Evolutionary conservation across 345 rosid genomes (phyloP), one percentile per base, ranked within the genome.

Genomic region (Acer saccharum): DNA sequence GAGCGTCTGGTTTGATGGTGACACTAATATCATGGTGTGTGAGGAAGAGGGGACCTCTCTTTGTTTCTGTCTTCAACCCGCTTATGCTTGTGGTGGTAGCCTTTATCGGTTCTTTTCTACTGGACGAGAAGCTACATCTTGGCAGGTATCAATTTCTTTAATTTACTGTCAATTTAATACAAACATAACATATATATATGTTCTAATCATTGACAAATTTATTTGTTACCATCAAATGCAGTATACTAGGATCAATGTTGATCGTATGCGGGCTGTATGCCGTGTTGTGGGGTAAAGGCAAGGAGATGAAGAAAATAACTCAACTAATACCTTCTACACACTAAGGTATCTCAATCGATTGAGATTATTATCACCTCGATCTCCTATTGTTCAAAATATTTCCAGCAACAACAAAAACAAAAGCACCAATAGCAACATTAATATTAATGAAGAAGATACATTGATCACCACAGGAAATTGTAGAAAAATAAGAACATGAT

Each of bases 241-340:
- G 93, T 77, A 29, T 88, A 46, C n/a, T 86, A 20, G 94, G 91
- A 74, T 84, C 81, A 62, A 74, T 73, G 0, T 35, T 92, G 69
- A 88, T 92, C 14, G 77, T 90, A 10, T 72, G 76, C 6, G 90
- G 92, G 13, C 10, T 88, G 3, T 92, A 90, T 69, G 58, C 18
- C 43, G 92, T 90, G 72, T 64, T 86, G n/a, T 92, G 93, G 94
- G 89, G 88, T 4, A 82, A 89, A 65, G 17, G 58, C 58, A 80
- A 79, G 43, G 93, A 88, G 82, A 80, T 39, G 72, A 78, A 75
- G 76, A 73, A 68, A 71, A 58, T 48, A 27, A 44, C 35, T 41
- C 74, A 69, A 29, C 27, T 72, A 16, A 14, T 6, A 2, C 71
- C 77, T 17, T 18, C 74, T 0, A 61, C 21, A 69, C 52, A 18